Conservation (phyloP, 345 rosid species). For the Theobroma cacao region DNA sequence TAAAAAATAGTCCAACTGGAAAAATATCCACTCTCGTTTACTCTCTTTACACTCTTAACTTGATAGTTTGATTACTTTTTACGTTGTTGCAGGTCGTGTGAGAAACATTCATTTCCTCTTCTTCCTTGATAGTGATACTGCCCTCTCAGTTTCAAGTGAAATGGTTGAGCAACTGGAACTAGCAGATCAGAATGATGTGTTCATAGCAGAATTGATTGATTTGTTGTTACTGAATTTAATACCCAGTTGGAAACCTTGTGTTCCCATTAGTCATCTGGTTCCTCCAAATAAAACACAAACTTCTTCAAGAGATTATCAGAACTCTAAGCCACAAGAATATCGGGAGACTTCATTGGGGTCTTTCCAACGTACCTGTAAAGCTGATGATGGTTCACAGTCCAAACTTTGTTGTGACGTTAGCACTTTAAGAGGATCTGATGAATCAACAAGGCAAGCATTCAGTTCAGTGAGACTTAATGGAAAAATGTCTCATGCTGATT, state of each 20-base stretch:
- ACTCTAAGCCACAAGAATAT: conserved; percentile 21
- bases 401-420: conserved; percentile 17
- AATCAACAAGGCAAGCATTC: conserved; percentile 12
- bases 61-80: background rate
- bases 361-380: conserved; percentile 25
- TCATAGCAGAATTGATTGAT: conserved; percentile 82
- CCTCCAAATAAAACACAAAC: conserved; percentile 29
- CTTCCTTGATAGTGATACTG: conserved; percentile 76
- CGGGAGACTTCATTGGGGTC: conserved; percentile 21
- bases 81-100: conserved; percentile 52
- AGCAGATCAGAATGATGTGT: conserved; percentile 60
- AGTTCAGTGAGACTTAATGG: conserved; percentile 25
- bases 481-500: conserved; percentile 11
- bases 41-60: background rate
- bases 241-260: conserved; percentile 52
- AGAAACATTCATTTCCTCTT: conserved; percentile 82
- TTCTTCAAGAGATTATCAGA: conserved; percentile 23
- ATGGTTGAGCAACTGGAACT: conserved; percentile 94
- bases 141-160: conserved; percentile 76
- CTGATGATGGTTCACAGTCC: conserved; percentile 19
- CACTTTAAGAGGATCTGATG: conserved; percentile 23
- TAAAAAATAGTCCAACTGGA: conserved; percentile 22
- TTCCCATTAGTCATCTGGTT: conserved; percentile 41
- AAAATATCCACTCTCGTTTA: conserved; percentile 1
- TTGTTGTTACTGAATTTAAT: conserved; percentile 55